Base-by-base conservation (phyloP, 768 basidiomycete genomes). In the Mycena kentingensis region DNA sequence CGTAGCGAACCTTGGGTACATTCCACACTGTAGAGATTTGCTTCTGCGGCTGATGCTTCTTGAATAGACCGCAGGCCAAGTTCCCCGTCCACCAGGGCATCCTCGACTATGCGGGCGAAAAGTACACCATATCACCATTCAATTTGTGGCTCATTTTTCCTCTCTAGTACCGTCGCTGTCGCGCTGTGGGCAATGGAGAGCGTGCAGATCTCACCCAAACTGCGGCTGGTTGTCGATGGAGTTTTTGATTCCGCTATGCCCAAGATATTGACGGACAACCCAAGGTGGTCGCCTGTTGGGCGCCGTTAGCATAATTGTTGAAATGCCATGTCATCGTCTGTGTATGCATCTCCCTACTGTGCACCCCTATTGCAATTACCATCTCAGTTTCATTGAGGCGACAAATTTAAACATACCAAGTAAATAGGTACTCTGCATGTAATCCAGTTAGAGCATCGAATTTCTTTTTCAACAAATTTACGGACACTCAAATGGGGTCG, bases 61-160 rank as follows among this genome's bases (percentile, higher is more conserved):
- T 35, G 8, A 26, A 37, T 42, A 88, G 87, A 15, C 90, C 90
- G 18, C 90, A 93, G 66, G 71, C 78, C 43, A 86, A 83, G 60
- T 93, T 91, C 79, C 89, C 90, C 1, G 88, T 93, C 5, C 90
- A 87, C 38, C 79, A 88, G 64, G 91, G 91, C 2, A 90, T 93
- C 32, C 64, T 93, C 44, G 70, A 91, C 61, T 89, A 87, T 60
- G 73, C 73, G 27, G 90, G 90, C 31, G 68, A 69, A 56, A 91
- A 90, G 88, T 89, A 64, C 58, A 81, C 65, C 31, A 31, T 28
- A 3, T 26, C 28, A 4, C n/a, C 26, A 16, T 54, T 27, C 25
- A 15, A 26, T 15, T 54, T 21, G 16, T 44, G 46, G 21, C 10
- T 41, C 36, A 2, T 15, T 18, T 13, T 3, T 19, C 36, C 43